These are phyloP conservation scores for Syzygium jambos DNA, from an alignment of 345 rosid genomes.

Conservation along the genomic window DNA sequence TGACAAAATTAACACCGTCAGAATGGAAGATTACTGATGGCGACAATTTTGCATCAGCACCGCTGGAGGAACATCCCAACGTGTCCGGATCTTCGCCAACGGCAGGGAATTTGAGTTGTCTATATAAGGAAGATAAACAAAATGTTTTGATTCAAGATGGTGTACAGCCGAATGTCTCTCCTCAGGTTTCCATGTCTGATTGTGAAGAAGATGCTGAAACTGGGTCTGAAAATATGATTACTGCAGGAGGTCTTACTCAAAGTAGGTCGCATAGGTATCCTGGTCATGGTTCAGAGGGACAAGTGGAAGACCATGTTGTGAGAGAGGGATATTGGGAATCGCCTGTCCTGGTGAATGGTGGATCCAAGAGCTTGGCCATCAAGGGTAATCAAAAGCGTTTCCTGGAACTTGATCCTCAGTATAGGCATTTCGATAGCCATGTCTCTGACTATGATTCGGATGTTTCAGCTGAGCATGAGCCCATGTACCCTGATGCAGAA, in stretches of 20 bases:
- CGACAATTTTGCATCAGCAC: conserved; percentile 1
- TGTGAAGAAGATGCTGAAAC: conserved; percentile 6
- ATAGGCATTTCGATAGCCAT: background rate
- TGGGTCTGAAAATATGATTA: conserved; percentile 9
- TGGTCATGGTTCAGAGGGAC: conserved; percentile 8
- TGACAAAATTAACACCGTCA: background rate
- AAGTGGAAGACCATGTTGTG: conserved; percentile 18
- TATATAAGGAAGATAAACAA: background rate
- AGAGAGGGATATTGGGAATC: conserved; percentile 38
- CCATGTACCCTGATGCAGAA: conserved; percentile 10
- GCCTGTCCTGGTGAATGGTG: conserved; percentile 26
- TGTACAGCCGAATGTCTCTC: conserved; percentile 7
- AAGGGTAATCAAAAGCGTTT: conserved; percentile 20
- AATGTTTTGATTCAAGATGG: background rate
- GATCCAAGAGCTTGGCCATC: conserved; percentile 15
- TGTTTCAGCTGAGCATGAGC: conserved; percentile 17
- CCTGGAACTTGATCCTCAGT: conserved; percentile 11
- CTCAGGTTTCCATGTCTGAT: conserved; percentile 8
- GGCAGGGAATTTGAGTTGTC: background rate
- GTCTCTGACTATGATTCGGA: conserved; percentile 21
- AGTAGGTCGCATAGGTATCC: conserved; percentile 6
- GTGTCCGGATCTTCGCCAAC: conserved; percentile 6
- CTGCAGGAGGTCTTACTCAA: conserved; percentile 10
- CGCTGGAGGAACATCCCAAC: background rate
- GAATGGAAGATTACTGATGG: conserved; percentile 5